A percentile compares a stretch with the other conserved stretches of the same genome.
phyloP scores from a whole-genome alignment of 768 basidiomycete species.

The Lactifluus rugatus region DNA sequence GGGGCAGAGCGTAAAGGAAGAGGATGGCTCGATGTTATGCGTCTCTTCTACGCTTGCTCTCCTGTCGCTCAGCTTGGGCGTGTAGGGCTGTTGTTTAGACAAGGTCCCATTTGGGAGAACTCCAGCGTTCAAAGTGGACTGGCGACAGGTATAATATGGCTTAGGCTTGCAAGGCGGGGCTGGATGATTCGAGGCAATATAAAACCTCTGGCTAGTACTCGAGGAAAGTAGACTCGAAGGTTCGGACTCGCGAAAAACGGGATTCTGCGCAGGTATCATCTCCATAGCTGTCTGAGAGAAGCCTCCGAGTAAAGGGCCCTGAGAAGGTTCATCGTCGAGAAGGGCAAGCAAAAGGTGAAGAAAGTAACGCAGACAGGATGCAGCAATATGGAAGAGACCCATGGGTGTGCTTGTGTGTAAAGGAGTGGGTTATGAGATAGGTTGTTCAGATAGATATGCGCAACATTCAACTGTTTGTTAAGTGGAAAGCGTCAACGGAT shows the following conservation, averaged over 20 bases:
- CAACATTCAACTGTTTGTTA: background rate
- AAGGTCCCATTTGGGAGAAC: background rate
- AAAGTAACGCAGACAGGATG: slow-evolving; percentile 14
- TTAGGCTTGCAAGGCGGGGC: background rate
- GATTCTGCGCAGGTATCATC: background rate
- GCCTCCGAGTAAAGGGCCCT: slow-evolving; percentile 12
- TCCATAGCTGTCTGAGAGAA: slow-evolving; percentile 11
- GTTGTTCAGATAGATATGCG: slow-evolving; percentile 3
- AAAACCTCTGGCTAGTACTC: background rate
- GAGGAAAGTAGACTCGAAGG: background rate
- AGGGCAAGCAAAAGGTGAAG: slow-evolving; percentile 16
- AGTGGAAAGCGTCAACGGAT: background rate
- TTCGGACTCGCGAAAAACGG: background rate
- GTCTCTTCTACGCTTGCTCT: background rate
- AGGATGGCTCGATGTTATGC: slow-evolving; percentile 6
- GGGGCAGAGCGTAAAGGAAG: slow-evolving; percentile 8
- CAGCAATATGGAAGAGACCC: slow-evolving; percentile 13
- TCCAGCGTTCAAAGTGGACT: background rate
- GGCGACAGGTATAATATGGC: background rate
- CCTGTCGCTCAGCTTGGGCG: background rate
- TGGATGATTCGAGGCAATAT: background rate
- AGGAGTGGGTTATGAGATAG: slow-evolving; percentile 1
- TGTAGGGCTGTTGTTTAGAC: background rate
- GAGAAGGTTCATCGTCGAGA: slow-evolving; percentile 14
- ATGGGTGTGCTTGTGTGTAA: too few relatives aligned